phyloP scores from a whole-genome alignment of 768 basidiomycete species.

The Peribolospora baueri region DNA sequence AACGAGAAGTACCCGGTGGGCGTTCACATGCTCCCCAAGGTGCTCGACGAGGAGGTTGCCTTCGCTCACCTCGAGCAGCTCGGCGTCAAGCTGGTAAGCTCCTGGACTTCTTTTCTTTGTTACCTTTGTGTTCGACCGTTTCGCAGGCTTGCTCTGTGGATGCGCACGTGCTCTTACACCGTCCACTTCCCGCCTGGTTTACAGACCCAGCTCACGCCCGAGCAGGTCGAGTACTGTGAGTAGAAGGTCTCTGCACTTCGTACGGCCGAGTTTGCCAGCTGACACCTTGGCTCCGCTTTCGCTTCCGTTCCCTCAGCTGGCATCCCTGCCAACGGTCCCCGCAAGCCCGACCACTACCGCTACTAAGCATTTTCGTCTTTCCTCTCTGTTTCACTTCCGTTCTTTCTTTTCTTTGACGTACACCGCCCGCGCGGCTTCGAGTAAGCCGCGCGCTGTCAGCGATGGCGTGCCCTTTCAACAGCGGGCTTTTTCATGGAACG shows the following conservation, averaged over 20 bases:
- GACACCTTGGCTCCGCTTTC: neutral
- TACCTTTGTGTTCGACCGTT: too few relatives aligned
- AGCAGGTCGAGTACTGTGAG: constrained; percentile 73
- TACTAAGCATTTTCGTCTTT: constrained; percentile 22
- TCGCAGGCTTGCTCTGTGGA: too few relatives aligned
- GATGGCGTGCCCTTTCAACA: neutral
- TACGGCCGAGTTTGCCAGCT: neutral
- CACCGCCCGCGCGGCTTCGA: neutral
- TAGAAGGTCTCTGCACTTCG: constrained; percentile 21
- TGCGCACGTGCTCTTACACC: constrained; percentile 10
- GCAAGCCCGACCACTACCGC: constrained; percentile 35
- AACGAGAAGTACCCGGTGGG: constrained; percentile 77
- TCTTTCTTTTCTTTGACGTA: neutral
- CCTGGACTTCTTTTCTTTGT: constrained; percentile 29
- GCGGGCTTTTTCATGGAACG: neutral
- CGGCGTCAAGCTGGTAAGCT: constrained; percentile 50
- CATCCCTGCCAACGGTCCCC: neutral
- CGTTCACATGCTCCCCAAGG: constrained; percentile 95
- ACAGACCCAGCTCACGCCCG: neutral
- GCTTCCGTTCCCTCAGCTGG: too few relatives aligned
- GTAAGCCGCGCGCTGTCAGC: neutral
- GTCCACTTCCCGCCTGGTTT: neutral
- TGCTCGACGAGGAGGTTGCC: constrained; percentile 96
- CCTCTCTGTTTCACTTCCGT: neutral
- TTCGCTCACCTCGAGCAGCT: constrained; percentile 77